These are phyloP conservation scores for Metarhizium sp. DNA, from an alignment of 2,329 filamentous ascomycete species.

Conservation along the genomic window DNA sequence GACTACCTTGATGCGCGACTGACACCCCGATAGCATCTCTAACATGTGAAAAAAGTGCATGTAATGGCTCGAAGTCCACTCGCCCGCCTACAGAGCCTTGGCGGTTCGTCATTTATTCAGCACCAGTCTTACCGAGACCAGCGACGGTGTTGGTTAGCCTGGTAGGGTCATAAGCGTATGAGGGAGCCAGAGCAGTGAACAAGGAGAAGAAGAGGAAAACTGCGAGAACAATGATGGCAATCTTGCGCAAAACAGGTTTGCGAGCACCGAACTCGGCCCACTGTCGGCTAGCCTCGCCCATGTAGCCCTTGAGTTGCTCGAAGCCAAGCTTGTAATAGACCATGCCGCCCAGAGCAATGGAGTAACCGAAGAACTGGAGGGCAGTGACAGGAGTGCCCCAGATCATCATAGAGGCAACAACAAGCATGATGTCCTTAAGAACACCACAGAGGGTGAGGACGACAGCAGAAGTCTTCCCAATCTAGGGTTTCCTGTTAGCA, in stretches of 20 bases:
- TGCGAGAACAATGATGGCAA: slow-evolving; percentile 57
- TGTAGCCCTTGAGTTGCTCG: slow-evolving; percentile 75
- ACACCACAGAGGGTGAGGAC: slow-evolving; percentile 82
- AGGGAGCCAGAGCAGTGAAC: slow-evolving; percentile 57
- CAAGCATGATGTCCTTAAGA: slow-evolving; percentile 79
- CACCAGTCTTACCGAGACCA: slow-evolving; percentile 32
- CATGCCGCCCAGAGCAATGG: slow-evolving; percentile 69
- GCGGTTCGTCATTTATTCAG: slow-evolving; percentile 4
- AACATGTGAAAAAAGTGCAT: neutral
- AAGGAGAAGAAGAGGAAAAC: slow-evolving; percentile 60
- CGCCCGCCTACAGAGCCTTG: too few relatives aligned
- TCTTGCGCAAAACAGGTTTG: slow-evolving; percentile 69
- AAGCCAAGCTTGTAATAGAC: slow-evolving; percentile 75
- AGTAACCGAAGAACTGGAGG: slow-evolving; percentile 77
- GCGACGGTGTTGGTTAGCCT: slow-evolving; percentile 39
- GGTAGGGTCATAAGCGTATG: slow-evolving; percentile 45
- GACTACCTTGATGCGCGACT: neutral
- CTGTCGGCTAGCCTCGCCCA: slow-evolving; percentile 59
- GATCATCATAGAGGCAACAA: slow-evolving; percentile 69
- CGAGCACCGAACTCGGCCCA: slow-evolving; percentile 81
- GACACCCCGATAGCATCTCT: neutral
- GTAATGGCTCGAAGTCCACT: too few relatives aligned
- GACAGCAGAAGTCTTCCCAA: slow-evolving; percentile 79
- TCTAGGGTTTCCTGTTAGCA: slow-evolving; percentile 36
- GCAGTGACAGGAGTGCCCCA: slow-evolving; percentile 67